Evolutionary conservation across 116 monocot genomes (phyloP).

Genomic region (Iris pallida): DNA sequence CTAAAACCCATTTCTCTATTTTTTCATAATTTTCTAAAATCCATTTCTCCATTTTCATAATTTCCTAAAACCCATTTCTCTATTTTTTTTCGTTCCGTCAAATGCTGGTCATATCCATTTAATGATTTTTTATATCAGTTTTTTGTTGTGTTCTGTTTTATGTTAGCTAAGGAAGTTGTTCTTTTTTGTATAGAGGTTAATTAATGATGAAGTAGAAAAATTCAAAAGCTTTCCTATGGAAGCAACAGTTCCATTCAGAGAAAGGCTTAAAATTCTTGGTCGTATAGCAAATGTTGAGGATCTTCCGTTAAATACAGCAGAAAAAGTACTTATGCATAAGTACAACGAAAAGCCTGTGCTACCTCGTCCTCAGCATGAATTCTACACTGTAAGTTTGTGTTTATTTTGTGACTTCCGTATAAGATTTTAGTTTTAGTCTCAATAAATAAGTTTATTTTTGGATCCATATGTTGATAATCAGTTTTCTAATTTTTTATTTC

Average conservation of each 20-base stretch:
- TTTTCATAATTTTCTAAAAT: too few relatives aligned
- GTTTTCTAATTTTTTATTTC: too few relatives aligned
- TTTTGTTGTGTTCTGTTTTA: neutral
- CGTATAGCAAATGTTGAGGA: conserved; percentile 77
- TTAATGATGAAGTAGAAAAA: conserved; percentile 85
- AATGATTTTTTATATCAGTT: neutral
- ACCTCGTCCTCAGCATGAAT: conserved; percentile 97
- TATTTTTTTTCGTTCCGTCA: too few relatives aligned
- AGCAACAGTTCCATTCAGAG: conserved; percentile 66
- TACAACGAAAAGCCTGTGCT: conserved; percentile 99
- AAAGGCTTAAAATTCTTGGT: conserved; percentile 90
- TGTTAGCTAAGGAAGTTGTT: neutral
- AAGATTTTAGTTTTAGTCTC: too few relatives aligned
- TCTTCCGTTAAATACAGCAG: conserved; percentile 82
- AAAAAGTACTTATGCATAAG: conserved; percentile 91
- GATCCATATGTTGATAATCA: too few relatives aligned
- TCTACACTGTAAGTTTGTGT: conserved; percentile 57
- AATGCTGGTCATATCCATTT: too few relatives aligned
- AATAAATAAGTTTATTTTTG: too few relatives aligned
- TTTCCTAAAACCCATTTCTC: too few relatives aligned
- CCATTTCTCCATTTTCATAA: too few relatives aligned
- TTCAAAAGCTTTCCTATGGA: conserved; percentile 94
- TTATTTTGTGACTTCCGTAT: neutral
- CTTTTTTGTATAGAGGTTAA: conserved; percentile 50
- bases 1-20: too few relatives aligned